These are phyloP conservation scores for Leptomonas pyrrhocoris DNA, from an alignment of 208 protist species.

Conservation along the genomic window DNA sequence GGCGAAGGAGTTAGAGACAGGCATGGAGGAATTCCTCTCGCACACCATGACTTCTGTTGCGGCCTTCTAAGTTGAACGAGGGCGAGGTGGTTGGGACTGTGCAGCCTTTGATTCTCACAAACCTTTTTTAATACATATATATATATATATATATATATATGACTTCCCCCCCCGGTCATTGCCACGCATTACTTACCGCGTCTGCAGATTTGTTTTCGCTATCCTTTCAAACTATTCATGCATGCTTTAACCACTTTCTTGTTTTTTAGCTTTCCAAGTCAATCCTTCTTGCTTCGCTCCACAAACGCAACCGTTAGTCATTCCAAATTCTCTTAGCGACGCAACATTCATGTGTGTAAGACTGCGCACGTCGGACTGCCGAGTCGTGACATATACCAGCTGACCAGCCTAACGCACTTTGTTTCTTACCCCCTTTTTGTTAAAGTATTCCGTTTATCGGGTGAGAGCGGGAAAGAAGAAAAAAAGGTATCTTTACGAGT, in stretches of 20 bases:
- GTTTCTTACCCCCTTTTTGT: neutral
- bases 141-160: no score
- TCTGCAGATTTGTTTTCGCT: no score
- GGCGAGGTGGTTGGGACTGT: no score
- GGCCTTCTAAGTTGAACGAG: slow-evolving; percentile 48
- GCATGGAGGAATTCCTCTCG: slow-evolving; percentile 83
- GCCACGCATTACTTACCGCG: no score
- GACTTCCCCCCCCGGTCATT: neutral
- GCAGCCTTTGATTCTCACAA: slow-evolving; percentile 6
- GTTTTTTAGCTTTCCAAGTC: slow-evolving; percentile 4
- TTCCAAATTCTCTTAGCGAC: no score
- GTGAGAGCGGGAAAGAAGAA: no score
- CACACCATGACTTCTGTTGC: slow-evolving; percentile 76
- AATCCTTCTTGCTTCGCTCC: neutral
- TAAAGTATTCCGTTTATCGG: neutral
- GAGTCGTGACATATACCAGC: slow-evolving; percentile 3
- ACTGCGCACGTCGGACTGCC: slow-evolving; percentile 17
- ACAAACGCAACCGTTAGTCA: no score
- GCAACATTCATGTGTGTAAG: slow-evolving; percentile 19
- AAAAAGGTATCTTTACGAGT: neutral
- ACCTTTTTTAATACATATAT: slow-evolving; percentile 8
- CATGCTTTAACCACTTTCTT: neutral
- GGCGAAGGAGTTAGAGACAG: slow-evolving; percentile 65
- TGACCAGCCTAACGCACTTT: neutral
- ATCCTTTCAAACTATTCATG: no score